Evolutionary conservation across 2,329 filamentous ascomycete species (phyloP).

Genomic region (Botrytis porri): DNA sequence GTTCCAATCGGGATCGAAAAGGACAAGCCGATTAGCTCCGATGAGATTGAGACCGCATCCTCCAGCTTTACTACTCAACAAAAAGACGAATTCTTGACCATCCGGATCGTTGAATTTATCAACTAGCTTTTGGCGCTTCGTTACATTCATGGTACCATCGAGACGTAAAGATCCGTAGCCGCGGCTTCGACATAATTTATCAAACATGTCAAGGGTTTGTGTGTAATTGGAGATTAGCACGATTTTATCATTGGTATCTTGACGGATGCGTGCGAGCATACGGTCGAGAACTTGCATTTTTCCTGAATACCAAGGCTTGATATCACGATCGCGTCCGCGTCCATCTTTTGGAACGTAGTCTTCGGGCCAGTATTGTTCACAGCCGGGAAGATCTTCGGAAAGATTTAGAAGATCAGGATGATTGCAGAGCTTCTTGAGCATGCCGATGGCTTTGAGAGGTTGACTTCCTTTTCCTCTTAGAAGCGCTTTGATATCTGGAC

Average conservation of each 20-base stretch:
- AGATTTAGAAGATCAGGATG: slow-evolving; percentile 91
- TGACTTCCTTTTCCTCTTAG: slow-evolving; percentile 93
- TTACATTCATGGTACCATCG: slow-evolving; percentile 97
- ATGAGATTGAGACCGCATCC: slow-evolving; percentile 96
- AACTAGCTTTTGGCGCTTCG: slow-evolving; percentile 93
- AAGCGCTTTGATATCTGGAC: slow-evolving; percentile 88
- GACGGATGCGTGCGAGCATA: slow-evolving; percentile 92
- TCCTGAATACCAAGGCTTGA: slow-evolving; percentile 94
- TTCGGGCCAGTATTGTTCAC: slow-evolving; percentile 74
- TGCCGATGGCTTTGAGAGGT: slow-evolving; percentile 91
- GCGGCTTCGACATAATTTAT: slow-evolving; percentile 80
- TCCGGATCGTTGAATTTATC: slow-evolving; percentile 96
- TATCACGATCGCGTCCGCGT: slow-evolving; percentile 83
- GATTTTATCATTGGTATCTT: slow-evolving; percentile 98
- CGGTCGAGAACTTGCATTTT: slow-evolving; percentile 98
- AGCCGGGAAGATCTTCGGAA: slow-evolving; percentile 79
- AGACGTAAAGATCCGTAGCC: slow-evolving; percentile 84
- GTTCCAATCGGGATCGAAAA: slow-evolving; percentile 98
- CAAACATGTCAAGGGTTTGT: slow-evolving; percentile 91
- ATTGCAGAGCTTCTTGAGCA: slow-evolving; percentile 98
- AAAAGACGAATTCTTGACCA: slow-evolving; percentile 85
- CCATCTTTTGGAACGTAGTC: slow-evolving; percentile 87
- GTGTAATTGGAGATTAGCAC: slow-evolving; percentile 99
- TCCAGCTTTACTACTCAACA: slow-evolving; percentile 95
- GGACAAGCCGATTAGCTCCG: slow-evolving; percentile 86